Base-by-base conservation (phyloP, 1,284 basidiomycete species). In the Malassezia japonica region DNA sequence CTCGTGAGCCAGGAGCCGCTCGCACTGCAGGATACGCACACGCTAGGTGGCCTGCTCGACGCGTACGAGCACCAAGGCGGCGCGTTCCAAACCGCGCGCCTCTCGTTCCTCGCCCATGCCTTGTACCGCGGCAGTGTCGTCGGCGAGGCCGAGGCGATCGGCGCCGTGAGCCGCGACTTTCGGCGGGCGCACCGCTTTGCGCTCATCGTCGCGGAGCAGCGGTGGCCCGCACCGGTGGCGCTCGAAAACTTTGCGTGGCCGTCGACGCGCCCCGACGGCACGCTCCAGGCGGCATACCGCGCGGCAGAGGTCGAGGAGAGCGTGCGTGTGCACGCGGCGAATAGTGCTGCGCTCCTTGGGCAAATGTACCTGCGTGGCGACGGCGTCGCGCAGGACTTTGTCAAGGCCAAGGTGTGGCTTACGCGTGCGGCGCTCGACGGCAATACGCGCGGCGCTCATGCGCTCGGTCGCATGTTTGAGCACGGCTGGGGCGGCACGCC, bases 351-450 rank as follows among this genome's bases (percentile, higher is more conserved):
- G 24, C 53, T 67, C 43, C 73, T 98, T 1, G 94, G 92, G 0
- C 79, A 86, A 50, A 95, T 98, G 89, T 87, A 86, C 62, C 75
- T 99, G 33, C 79, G 94, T 32, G 92, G 92, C 0, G 94, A 98
- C 72, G 92, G 92, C 8, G 82, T 88, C 21, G 83, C 83, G 64
- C 78, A 80, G 59, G 87, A 96, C 74, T 79, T 80, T 34, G 76
- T 76, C 18, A 76, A 82, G 53, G 94, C 92, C 12, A 87, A 83
- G 75, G 81, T 92, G 75, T 99, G 94, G 94, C 91, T 91, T 65
- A 84, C 88, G 62, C 79, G 91, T 37, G 92, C 89, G 0, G 83
- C 70, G 29, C 56, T 58, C 21, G 57, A 58, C 23, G 83, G 83
- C 27, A 89, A 96, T 63, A 80, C 83, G 56, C 90, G 94, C 71